Base-by-base conservation (phyloP, 2,329 filamentous ascomycete species). In the Scytalidium lignicola region DNA sequence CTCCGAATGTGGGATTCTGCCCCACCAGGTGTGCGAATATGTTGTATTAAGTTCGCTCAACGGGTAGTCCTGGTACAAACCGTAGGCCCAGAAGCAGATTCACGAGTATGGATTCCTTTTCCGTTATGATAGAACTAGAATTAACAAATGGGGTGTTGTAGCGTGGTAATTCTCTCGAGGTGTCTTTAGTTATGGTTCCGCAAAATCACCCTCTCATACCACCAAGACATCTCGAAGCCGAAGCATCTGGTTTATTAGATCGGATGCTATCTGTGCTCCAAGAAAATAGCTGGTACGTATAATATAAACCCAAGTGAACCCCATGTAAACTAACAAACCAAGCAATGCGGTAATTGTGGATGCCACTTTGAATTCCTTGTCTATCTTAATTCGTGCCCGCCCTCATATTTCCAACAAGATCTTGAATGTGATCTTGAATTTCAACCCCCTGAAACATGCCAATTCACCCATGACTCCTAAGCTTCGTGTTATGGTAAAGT, bases 41-140 rank as follows among this genome's bases (percentile, higher is more conserved):
- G 90, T 74, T 97, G 93, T 72, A 86, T 97, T 76, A 99, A 99
- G 69, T 99, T 99, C 67, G 86, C 90, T 32, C 92, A 99, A 71
- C 84, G 89, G 55, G 89, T 97, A 41, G 87, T 99, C 41, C 80
- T 96, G 57, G 88, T 90, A 17, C 92, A 99, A 69, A 96, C 90
- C 10, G 83, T 85, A n/a, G 89, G 89, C 43, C 72, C 85, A 51
- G 87, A 88, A 58, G 76, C 82, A 49, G 92, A 97, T 64, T 86
- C 88, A 58, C 83, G 89, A 73, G 89, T 96, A 79, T 67, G 80
- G 73, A 53, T 49, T 58, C 47, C 10, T 47, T 39, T 44, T 50
- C 19, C n/a, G 17, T 18, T 21, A 28, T 44, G 7, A 37, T 37
- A 17, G 12, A 5, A 17, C 32, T 37, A 17, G 45, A 42, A 46